Evolutionary conservation across 2,329 filamentous ascomycete genomes (phyloP), one percentile per base, ranked within the genome.

Genomic region (Ascomycota sp.): DNA sequence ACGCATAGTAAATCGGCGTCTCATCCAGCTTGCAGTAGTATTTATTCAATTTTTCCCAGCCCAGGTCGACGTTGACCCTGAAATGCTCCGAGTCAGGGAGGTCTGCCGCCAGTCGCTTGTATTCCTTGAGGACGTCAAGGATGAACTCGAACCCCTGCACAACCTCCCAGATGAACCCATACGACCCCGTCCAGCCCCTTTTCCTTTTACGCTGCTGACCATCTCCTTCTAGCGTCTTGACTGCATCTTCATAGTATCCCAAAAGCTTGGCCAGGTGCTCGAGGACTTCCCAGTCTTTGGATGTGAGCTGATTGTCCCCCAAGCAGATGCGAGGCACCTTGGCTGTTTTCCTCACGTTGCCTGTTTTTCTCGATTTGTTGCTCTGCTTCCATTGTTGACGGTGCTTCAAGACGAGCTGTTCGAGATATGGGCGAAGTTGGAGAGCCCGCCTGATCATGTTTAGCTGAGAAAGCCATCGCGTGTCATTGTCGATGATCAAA

Each of bases 391-490:
- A 35, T 26, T 32, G 13, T n/a, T 30, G 29, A 30, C 31, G 29
- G 16, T 32, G 27, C 27, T 36, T 33, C 7, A 27, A n/a, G 10
- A 31, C 3, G 4, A 36, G 30, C 25, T 30, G 27, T 29, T 37
- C 33, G 28, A 33, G 21, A 28, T 25, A 39, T 4, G 30, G 33
- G 9, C 33, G 25, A 21, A 40, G 34, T 2, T 3, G 10, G 8
- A 40, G 21, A 4, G 37, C 35, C 9, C 39, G 37, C 16, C 36
- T 30, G 13, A 42, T 41, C 35, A 41, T 38, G 27, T 41, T 38
- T 2, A 38, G 27, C 25, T 39, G 35, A 2, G 37, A 42, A 12
- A 42, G 34, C 40, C 38, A 41, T 12, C 38, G 29, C 10, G 40
- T 39, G 28, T 36, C 35, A 12, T 39, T 38, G 31, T 43, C 37